These are phyloP conservation scores for Kodamaea hsintzibuensis DNA, from an alignment of 805 yeast genomes.

Conservation along the genomic window DNA sequence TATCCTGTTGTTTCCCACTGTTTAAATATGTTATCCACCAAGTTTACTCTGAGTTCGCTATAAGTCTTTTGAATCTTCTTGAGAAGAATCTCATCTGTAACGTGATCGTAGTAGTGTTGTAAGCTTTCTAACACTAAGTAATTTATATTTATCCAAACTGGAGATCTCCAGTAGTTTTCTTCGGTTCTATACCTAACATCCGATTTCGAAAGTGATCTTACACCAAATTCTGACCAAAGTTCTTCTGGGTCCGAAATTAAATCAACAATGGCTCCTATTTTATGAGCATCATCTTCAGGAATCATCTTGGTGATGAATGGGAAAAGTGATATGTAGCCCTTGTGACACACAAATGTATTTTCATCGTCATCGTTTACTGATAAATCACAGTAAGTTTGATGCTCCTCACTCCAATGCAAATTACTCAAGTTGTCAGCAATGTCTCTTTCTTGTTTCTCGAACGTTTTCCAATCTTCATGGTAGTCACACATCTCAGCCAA, in stretches of 20 bases:
- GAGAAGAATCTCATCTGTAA: slow-evolving; percentile 37
- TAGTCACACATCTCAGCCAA: slow-evolving; percentile 66
- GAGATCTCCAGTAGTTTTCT: slow-evolving; percentile 96
- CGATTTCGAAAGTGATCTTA: slow-evolving; percentile 73
- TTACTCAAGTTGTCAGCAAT: slow-evolving; percentile 65
- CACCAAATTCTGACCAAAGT: slow-evolving; percentile 76
- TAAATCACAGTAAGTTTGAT: slow-evolving; percentile 76
- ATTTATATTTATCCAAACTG: slow-evolving; percentile 91
- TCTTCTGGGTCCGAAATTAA: slow-evolving; percentile 67
- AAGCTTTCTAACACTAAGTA: slow-evolving; percentile 76
- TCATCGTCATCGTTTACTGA: slow-evolving; percentile 74
- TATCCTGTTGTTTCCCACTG: slow-evolving; percentile 77
- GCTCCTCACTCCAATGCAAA: slow-evolving; percentile 76
- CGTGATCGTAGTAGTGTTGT: slow-evolving; percentile 46
- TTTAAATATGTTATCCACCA: slow-evolving; percentile 66
- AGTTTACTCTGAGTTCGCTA: slow-evolving; percentile 56
- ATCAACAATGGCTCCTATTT: slow-evolving; percentile 54
- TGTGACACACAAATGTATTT: slow-evolving; percentile 70
- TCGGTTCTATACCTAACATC: slow-evolving; percentile 69
- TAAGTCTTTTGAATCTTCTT: slow-evolving; percentile 45
- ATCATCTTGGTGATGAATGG: slow-evolving; percentile 79
- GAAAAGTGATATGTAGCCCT: slow-evolving; percentile 83
- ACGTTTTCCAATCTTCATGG: slow-evolving; percentile 58
- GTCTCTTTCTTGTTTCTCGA: slow-evolving; percentile 51
- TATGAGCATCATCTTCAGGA: slow-evolving; percentile 40